Percentiles rank a stretch among this genome's conserved stretches.
Conservation (phyloP, 2,329 filamentous ascomycete genomes). For the Xylaria multiplex region DNA sequence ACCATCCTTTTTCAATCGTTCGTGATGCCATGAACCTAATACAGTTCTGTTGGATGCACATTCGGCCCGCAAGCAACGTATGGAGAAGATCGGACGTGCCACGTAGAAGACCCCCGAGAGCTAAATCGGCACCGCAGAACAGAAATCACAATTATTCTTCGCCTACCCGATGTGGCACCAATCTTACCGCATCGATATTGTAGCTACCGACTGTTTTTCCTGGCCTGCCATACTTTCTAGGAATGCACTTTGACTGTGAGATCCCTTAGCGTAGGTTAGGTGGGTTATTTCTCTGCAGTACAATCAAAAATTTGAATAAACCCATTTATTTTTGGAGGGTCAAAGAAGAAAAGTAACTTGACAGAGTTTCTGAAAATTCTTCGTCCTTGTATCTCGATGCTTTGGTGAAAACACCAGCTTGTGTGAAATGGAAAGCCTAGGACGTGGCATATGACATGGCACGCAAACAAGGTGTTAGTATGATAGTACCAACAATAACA, state of each 20-base stretch:
- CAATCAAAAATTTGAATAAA: not conserved
- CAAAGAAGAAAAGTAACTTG: not conserved
- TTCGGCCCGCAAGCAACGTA: not conserved
- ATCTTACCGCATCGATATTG: slow-evolving; percentile 15
- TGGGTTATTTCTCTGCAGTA: slow-evolving; percentile 1
- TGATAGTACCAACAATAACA: not conserved
- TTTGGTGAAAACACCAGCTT: not conserved
- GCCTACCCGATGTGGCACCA: not conserved
- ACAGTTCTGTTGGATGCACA: not conserved
- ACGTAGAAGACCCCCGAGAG: not conserved
- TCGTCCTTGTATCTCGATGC: not conserved
- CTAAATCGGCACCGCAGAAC: not conserved
- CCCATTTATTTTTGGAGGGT: no score
- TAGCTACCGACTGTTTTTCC: slow-evolving; percentile 7
- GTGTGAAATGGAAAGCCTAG: not conserved
- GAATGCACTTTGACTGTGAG: not conserved
- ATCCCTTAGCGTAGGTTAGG: not conserved
- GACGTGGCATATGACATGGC: not conserved
- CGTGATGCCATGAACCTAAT: not conserved
- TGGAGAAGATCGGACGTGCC: not conserved
- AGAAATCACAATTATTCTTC: not conserved
- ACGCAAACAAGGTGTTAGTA: not conserved
- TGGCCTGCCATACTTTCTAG: not conserved
- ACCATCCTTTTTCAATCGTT: not conserved
- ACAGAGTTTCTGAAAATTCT: not conserved